Base-by-base conservation (phyloP, 495 filamentous ascomycete species). In the Tuber umbilicatum region DNA sequence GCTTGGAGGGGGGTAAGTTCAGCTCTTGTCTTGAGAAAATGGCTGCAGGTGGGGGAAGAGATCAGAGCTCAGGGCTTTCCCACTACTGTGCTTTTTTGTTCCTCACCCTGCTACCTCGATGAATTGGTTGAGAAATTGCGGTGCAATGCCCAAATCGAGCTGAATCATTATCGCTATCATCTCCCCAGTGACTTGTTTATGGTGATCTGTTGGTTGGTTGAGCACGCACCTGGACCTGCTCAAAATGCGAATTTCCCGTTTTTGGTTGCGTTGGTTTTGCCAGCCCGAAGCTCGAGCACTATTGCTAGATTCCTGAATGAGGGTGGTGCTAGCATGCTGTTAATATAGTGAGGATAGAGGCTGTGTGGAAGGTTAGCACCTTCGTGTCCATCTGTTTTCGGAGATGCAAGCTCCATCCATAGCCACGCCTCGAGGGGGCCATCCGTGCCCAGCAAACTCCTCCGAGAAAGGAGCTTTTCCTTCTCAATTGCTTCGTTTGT, bases 211-310 rank as follows among this genome's bases (percentile, higher is more conserved):
- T 79, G 60, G 43, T 9, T 1, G 69, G 38, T 38, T 50, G 77
- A 17, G 16, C 42, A 7, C 31, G 12, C 73, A 12, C 16, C 38
- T 7, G 43, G 45, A 67, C 42, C 76, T 70, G 17, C 68, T 67
- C 81, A 78, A 38, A 80, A 74, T 35, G 27, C 37, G 27, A 73
- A 75, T 10, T 80, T 78, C 43, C 75, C 73, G 27, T 78, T 81
- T 47, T 81, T 40, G 55, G 68, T 55, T 70, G 72, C 12, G 55
- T 78, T 17, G 78, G 73, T 41, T 89, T 87, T 73, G 87, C 84
- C 70, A 89, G 89, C 83, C 83, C 86, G 23, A 86, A 89, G 79
- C 85, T 90, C 39, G 83, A 85, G 81, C 71, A 84, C 85, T 21
- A 84, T 85, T 41, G 81, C 84, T 16, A 83, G 85, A 12, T 88